A percentile compares a stretch with the other conserved stretches of the same genome.
phyloP scores from a whole-genome alignment of 306 rosid genomes.

The Vigna reflexopilosa region DNA sequence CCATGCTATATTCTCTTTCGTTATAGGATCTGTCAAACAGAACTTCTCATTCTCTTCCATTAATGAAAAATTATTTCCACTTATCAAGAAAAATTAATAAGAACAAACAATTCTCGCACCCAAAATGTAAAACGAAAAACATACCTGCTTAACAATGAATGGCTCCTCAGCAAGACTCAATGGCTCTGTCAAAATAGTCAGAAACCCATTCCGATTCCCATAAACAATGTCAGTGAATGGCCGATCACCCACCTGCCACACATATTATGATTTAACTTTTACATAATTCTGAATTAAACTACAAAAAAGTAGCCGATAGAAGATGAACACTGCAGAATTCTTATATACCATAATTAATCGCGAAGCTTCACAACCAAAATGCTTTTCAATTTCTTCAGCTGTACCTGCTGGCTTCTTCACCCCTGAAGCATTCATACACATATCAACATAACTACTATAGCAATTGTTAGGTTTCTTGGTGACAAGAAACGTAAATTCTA shows the following conservation, averaged over 20 bases:
- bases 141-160: constrained; percentile 87
- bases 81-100: constrained; percentile 22
- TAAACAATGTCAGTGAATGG: constrained; percentile 93
- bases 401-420: constrained; percentile 95
- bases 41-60: not conserved
- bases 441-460: constrained; percentile 39
- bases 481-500: too few species aligned
- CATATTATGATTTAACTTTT: constrained; percentile 20
- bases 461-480: not conserved
- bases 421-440: constrained; percentile 52
- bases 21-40: not conserved
- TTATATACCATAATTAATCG: constrained; percentile 79
- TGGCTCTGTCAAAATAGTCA: constrained; percentile 86
- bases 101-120: constrained; percentile 21
- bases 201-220: constrained; percentile 86
- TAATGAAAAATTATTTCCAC: not conserved
- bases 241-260: constrained; percentile 91
- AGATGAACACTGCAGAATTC: constrained; percentile 32
- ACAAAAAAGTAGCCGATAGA: constrained; percentile 19
- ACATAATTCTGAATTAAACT: constrained; percentile 34
- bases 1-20: not conserved
- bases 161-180: constrained; percentile 84
- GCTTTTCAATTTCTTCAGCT: constrained; percentile 96
- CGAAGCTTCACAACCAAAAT: constrained; percentile 81
- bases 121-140: constrained; percentile 37